Base-by-base conservation (phyloP, 208 protist species). In the Novymonas esmeraldas region DNA sequence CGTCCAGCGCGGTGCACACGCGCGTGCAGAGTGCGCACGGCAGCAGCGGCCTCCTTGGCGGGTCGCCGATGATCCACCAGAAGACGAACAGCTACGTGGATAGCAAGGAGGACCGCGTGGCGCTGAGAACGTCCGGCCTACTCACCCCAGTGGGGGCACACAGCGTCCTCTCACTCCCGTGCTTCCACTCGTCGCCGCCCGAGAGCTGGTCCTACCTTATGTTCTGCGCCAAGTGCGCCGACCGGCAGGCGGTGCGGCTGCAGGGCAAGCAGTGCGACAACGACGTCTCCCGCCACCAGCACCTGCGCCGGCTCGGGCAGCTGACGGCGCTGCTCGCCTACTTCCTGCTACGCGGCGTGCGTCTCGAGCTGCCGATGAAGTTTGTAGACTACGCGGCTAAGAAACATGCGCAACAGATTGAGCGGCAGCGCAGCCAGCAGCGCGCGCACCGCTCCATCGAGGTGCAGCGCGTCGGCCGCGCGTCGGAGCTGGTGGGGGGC, bases 151-250 rank as follows among this genome's bases (percentile, higher is more conserved):
- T 51, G 1, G 46, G 52, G 2, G 56, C 33, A 26, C 52, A 59
- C 26, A 28, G 14, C 22, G 16, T 54, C 3, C 70, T 84, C 11
- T 78, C 79, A 5, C 49, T 66, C 2, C 73, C 74, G 6, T 11
- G 46, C 16, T 85, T 76, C 46, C 31, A 76, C 48, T 34, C 67
- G 16, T 63, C 39, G 3, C 69, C 70, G 13, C 55, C 70, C 3
- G 76, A 79, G 2, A 75, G 77, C 36, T 89, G 82, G 79, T 83
- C 76, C 36, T 85, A 81, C 62, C 62, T 85, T 1, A 70, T 80
- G 59, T 85, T 77, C 72, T 89, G 82, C 58, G 76, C 76, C 39
- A 66, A 66, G 38, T 89, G 82, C 52, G 44, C 13, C 1, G 72
- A 74, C 7, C 51, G 65, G 18, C 69, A 76, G 59, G 65, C 75